Conservation (phyloP, 768 basidiomycete genomes). For the Tubosaeta brunneosetosa region DNA sequence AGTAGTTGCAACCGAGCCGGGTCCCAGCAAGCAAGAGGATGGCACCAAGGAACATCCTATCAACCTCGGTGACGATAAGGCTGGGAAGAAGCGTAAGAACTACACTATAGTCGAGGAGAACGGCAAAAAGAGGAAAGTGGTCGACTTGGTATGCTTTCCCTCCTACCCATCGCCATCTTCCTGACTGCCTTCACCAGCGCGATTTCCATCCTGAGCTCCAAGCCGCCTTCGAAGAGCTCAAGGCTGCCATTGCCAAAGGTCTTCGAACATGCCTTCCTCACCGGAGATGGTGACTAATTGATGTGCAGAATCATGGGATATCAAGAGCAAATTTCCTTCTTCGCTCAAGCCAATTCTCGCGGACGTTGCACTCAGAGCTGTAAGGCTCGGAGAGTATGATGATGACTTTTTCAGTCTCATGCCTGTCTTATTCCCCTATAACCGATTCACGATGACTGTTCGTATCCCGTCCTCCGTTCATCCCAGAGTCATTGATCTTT, state of each 20-base stretch:
- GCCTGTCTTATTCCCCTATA: constrained; percentile 88
- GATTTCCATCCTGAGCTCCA: constrained; percentile 73
- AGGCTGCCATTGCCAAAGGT: constrained; percentile 57
- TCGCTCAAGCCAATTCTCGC: constrained; percentile 66
- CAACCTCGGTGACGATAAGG: constrained; percentile 36
- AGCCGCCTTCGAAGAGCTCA: constrained; percentile 54
- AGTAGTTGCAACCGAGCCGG: constrained; percentile 21
- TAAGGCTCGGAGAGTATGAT: constrained; percentile 83
- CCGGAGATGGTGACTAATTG: neutral
- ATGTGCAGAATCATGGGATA: constrained; percentile 62
- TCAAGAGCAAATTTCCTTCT: constrained; percentile 88
- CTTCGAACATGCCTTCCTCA: neutral
- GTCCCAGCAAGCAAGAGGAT: constrained; percentile 29
- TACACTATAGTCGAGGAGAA: constrained; percentile 49
- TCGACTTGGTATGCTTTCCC: constrained; percentile 52
- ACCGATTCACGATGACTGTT: constrained; percentile 90
- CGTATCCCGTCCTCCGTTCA: constrained; percentile 21
- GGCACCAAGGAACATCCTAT: constrained; percentile 53
- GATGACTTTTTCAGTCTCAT: constrained; percentile 89
- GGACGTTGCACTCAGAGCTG: constrained; percentile 71
- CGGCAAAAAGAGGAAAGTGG: constrained; percentile 68
- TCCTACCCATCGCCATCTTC: neutral
- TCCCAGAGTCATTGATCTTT: constrained; percentile 6
- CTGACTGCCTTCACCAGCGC: constrained; percentile 32
- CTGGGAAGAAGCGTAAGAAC: constrained; percentile 50